A percentile compares a stretch with the other conserved stretches of the same genome.
Conservation (phyloP, 352 stramenopile genomes). For the Pythium myriotylum region DNA sequence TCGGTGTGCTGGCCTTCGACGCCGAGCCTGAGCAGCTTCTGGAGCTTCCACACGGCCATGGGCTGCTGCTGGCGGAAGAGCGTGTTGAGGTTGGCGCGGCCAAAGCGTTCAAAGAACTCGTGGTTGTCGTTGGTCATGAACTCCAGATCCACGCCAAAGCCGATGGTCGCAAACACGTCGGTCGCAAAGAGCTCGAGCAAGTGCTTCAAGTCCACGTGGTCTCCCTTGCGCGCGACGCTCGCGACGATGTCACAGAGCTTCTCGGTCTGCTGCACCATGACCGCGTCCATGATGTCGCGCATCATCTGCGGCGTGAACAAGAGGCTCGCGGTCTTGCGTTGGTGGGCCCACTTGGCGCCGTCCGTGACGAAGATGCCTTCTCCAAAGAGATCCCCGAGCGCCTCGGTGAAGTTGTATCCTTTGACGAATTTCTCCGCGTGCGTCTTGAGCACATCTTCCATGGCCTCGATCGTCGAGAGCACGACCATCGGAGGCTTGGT, state of each 20-base stretch:
- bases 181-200: slow-evolving; percentile 59
- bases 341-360: slow-evolving; percentile 51
- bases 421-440: slow-evolving; percentile 76
- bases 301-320: slow-evolving; percentile 74
- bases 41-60: slow-evolving; percentile 49
- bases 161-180: slow-evolving; percentile 65
- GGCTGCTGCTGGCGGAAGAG: slow-evolving; percentile 22
- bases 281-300: slow-evolving; percentile 44
- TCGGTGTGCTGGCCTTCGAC: slow-evolving; percentile 31
- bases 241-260: slow-evolving; percentile 36
- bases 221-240: neutral
- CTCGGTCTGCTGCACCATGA: slow-evolving; percentile 32
- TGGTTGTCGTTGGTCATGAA: slow-evolving; percentile 13
- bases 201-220: slow-evolving; percentile 41
- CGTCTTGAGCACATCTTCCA: slow-evolving; percentile 54
- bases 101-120: slow-evolving; percentile 16
- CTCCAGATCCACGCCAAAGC: slow-evolving; percentile 40
- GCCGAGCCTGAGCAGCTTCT: slow-evolving; percentile 35
- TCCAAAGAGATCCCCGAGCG: slow-evolving; percentile 60
- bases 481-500: slow-evolving; percentile 40
- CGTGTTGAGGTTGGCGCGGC: slow-evolving; percentile 12
- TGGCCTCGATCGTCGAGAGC: slow-evolving; percentile 34
- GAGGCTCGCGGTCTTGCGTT: slow-evolving; percentile 83
- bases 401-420: slow-evolving; percentile 33
- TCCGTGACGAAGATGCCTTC: slow-evolving; percentile 55